Evolutionary conservation across 805 yeast genomes (phyloP).

Genomic region (Sungouiozyma ichnusensis): DNA sequence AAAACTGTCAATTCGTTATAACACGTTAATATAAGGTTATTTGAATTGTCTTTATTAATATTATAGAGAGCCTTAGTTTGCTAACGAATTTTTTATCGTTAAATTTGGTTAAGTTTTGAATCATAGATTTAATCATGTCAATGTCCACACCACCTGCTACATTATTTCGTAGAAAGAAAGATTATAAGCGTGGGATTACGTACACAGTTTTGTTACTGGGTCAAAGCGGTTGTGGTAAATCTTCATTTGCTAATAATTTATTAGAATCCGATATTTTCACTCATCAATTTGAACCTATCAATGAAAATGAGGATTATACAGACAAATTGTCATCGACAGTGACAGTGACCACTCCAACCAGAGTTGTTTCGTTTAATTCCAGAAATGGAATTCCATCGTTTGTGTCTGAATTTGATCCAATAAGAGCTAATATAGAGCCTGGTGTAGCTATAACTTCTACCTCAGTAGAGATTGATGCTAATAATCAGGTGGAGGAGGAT

Average conservation of each 20-base stretch:
- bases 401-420: constrained; percentile 52
- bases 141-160: constrained; percentile 13
- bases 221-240: constrained; percentile 65
- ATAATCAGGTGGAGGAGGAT: constrained; percentile 16
- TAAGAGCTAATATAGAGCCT: constrained; percentile 52
- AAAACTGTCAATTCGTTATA: no score
- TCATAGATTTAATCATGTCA: neutral
- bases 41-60: no score
- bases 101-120: neutral
- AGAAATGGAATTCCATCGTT: constrained; percentile 50
- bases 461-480: constrained; percentile 19
- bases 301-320: constrained; percentile 5
- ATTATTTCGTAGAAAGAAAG: constrained; percentile 44
- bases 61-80: no score
- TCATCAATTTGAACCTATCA: constrained; percentile 38
- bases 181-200: constrained; percentile 60
- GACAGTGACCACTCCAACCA: constrained; percentile 23
- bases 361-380: constrained; percentile 45
- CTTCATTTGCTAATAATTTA: constrained; percentile 62
- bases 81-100: no score
- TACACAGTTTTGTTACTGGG: constrained; percentile 69
- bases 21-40: no score
- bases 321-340: constrained; percentile 14
- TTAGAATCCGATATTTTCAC: constrained; percentile 52
- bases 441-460: constrained; percentile 59